Evolutionary conservation across 768 basidiomycete species (phyloP).

Genomic region (Leccinum subgranulosum): DNA sequence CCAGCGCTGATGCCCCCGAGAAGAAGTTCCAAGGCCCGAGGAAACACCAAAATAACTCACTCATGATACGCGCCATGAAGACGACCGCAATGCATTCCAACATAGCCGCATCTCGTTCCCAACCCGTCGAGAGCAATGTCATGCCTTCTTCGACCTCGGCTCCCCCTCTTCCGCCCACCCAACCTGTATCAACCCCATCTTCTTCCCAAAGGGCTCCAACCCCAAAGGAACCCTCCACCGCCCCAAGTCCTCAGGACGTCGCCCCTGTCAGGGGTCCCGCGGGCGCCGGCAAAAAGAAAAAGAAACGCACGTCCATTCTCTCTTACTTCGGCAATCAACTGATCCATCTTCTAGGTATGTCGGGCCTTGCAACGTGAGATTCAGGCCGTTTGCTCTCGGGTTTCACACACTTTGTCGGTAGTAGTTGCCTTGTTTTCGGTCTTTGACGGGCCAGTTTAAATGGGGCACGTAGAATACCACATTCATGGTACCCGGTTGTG

Average conservation of each 20-base stretch:
- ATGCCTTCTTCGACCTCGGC: slow-evolving; percentile 24
- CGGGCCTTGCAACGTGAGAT: slow-evolving; percentile 20
- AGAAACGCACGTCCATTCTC: slow-evolving; percentile 54
- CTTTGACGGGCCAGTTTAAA: neutral
- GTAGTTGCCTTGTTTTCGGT: neutral
- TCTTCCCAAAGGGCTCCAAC: slow-evolving; percentile 22
- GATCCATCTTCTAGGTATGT: slow-evolving; percentile 20
- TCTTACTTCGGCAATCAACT: slow-evolving; percentile 1
- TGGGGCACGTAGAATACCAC: slow-evolving; percentile 1
- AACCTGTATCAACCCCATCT: slow-evolving; percentile 36
- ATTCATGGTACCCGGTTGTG: neutral
- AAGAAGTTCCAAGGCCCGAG: slow-evolving; percentile 36
- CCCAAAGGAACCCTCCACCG: slow-evolving; percentile 32
- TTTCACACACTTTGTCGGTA: neutral
- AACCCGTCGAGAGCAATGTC: slow-evolving; percentile 28
- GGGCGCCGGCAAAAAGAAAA: slow-evolving; percentile 67
- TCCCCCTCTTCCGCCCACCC: slow-evolving; percentile 20
- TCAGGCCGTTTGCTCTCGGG: neutral
- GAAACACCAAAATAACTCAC: slow-evolving; percentile 63
- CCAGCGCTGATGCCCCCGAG: slow-evolving; percentile 12
- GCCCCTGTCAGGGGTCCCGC: slow-evolving; percentile 42
- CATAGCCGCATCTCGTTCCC: slow-evolving; percentile 43
- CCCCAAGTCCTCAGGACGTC: slow-evolving; percentile 44
- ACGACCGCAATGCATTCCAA: slow-evolving; percentile 72
- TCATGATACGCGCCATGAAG: slow-evolving; percentile 76